Evolutionary conservation across 2,329 filamentous ascomycete species (phyloP).

Genomic region (Scedosporium boydii): DNA sequence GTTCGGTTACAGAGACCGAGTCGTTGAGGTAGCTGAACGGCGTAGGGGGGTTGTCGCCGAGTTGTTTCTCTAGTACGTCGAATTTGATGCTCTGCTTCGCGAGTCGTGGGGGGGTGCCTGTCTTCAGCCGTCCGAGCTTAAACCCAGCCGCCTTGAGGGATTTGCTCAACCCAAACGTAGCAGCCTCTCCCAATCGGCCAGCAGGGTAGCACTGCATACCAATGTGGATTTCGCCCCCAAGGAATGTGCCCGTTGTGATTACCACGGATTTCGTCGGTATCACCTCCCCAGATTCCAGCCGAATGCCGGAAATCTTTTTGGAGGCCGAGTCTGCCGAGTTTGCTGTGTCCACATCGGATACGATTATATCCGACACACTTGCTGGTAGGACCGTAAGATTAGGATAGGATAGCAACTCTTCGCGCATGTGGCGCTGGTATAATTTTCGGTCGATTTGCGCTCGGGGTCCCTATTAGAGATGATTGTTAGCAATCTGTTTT

Average conservation of each 20-base stretch:
- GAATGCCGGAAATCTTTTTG: constrained; percentile 62
- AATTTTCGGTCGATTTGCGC: constrained; percentile 90
- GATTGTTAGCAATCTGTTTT: background rate
- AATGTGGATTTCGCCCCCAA: constrained; percentile 94
- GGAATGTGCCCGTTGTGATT: constrained; percentile 92
- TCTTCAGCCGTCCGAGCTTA: constrained; percentile 82
- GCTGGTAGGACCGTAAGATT: constrained; percentile 75
- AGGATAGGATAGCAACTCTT: constrained; percentile 69
- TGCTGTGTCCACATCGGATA: constrained; percentile 37
- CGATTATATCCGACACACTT: constrained; percentile 84
- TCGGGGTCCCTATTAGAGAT: constrained; percentile 56
- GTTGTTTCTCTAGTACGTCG: constrained; percentile 58
- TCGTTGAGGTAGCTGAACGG: constrained; percentile 90
- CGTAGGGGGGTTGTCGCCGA: constrained; percentile 73
- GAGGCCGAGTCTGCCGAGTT: constrained; percentile 31
- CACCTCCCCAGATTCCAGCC: constrained; percentile 78
- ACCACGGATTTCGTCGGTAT: constrained; percentile 74
- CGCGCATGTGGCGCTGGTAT: constrained; percentile 84
- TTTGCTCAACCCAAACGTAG: constrained; percentile 86
- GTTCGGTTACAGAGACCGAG: constrained; percentile 65
- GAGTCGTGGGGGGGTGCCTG: constrained; percentile 84
- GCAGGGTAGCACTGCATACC: constrained; percentile 76
- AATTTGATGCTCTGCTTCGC: constrained; percentile 78
- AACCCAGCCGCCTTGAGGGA: constrained; percentile 85
- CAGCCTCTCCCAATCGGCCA: constrained; percentile 86